Evolutionary conservation across 352 stramenopile genomes (phyloP).

Genomic region (Pythium apleroticum): DNA sequence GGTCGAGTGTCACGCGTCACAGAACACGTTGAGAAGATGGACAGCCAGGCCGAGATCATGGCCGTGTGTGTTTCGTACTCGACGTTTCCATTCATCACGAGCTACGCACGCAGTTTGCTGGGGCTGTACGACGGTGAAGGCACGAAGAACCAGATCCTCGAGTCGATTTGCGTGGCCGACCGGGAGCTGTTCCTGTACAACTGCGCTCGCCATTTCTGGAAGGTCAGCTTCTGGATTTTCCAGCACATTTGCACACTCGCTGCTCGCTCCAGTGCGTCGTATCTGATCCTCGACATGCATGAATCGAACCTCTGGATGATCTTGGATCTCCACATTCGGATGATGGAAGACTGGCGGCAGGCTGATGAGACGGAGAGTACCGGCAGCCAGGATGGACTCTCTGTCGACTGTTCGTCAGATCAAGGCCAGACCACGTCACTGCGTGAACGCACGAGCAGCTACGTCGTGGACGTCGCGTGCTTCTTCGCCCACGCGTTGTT

Average conservation of each 20-base stretch:
- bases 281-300: constrained; percentile 78
- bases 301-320: constrained; percentile 85
- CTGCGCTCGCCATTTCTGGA: constrained; percentile 65
- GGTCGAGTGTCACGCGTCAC: constrained; percentile 50
- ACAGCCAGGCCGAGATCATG: constrained; percentile 69
- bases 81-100: constrained; percentile 85
- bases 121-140: constrained; percentile 69
- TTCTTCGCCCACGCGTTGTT: constrained; percentile 78
- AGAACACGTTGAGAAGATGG: constrained; percentile 70
- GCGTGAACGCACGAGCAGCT: constrained; percentile 50
- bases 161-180: constrained; percentile 51
- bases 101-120: constrained; percentile 74
- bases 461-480: constrained; percentile 68
- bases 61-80: constrained; percentile 76
- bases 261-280: constrained; percentile 67
- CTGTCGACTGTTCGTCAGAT: constrained; percentile 16
- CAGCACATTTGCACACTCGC: constrained; percentile 80
- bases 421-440: constrained; percentile 11
- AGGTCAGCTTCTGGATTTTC: constrained; percentile 79
- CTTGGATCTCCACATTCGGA: constrained; percentile 66
- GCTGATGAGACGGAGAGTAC: constrained; percentile 3
- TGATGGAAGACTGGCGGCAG: constrained; percentile 62
- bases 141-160: constrained; percentile 57
- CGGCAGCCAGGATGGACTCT: not conserved
- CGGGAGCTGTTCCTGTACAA: constrained; percentile 71